Percentiles rank a stretch among this genome's conserved stretches.
phyloP scores from a whole-genome alignment of 2,329 filamentous ascomycete genomes.

The Botryotinia convoluta region DNA sequence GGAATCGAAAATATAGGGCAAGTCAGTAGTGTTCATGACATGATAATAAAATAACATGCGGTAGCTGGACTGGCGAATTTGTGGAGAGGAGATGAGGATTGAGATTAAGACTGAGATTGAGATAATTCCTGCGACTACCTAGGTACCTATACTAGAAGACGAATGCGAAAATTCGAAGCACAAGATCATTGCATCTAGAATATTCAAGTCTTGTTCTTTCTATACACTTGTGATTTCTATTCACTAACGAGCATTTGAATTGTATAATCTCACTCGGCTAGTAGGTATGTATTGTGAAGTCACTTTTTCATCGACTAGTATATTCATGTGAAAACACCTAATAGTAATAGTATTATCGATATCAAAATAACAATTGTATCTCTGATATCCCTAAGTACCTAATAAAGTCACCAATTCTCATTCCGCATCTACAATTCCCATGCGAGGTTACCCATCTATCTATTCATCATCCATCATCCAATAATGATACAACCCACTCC shows the following conservation, averaged over 20 bases:
- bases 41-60: too few relatives aligned
- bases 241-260: rapidly evolving
- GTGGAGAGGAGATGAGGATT: too few relatives aligned
- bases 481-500: neutral
- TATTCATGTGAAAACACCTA: neutral
- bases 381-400: neutral
- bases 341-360: neutral
- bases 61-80: too few relatives aligned
- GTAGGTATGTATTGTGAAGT: neutral
- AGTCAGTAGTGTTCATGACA: too few relatives aligned
- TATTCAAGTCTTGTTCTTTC: too few relatives aligned
- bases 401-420: neutral
- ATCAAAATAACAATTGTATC: neutral
- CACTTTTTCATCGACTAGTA: neutral
- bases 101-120: too few relatives aligned
- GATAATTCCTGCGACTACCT: too few relatives aligned
- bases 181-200: too few relatives aligned
- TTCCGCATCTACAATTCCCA: neutral
- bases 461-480: neutral
- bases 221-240: too few relatives aligned
- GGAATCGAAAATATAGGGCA: too few relatives aligned
- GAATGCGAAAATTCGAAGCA: too few relatives aligned
- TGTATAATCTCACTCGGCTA: neutral
- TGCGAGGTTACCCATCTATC: neutral
- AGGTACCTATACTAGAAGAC: too few relatives aligned